Evolutionary conservation across 2,329 filamentous ascomycete genomes (phyloP), one percentile per base, ranked within the genome.

Genomic region (Sclerotinia sclerotiorum): DNA sequence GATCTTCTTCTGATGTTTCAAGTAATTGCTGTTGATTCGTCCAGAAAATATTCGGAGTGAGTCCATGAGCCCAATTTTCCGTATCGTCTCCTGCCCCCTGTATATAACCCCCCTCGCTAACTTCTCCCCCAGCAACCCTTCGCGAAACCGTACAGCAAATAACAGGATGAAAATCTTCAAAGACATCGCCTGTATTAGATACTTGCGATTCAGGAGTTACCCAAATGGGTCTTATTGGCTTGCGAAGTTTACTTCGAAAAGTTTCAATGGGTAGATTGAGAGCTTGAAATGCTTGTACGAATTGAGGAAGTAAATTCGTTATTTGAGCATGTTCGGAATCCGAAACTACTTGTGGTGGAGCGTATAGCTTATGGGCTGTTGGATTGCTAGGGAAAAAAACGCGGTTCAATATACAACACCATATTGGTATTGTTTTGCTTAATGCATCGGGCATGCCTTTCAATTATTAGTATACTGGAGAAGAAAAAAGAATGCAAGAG

Each of bases 51-150:
- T 81, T 78, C 0, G 94, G 87, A 0, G 91, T 95, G 21, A 98
- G 84, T 0, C 92, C 93, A 65, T 86, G 81, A 1, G 93, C 90
- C 95, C 95, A 99, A 73, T 92, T 92, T 82, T 99, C 95, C 17
- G 91, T 92, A 78, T 99, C 95, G 78, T 99, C 95, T 2, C 91
- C 95, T 0, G 94, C 94, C 63, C 95, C 95, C 79, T 98, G 95
- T 69, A 99, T 90, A 76, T 99, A 99, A 7, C 88, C 89, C 3
- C 85, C 86, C 76, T 90, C 88, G 39, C 87, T 87, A 73, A 86
- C 82, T 77, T 94, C 92, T 3, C 86, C 87, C 17, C 88, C 90
- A 1, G 81, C 80, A 0, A 93, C 88, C 21, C 90, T 84, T 44
- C 88, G 85, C 1, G 93, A 97, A 17, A 93, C 90, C 0, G 93